These are phyloP conservation scores for Urochloa ruziziensis DNA, from an alignment of 176 grass and related monocot species.

Conservation along the genomic window DNA sequence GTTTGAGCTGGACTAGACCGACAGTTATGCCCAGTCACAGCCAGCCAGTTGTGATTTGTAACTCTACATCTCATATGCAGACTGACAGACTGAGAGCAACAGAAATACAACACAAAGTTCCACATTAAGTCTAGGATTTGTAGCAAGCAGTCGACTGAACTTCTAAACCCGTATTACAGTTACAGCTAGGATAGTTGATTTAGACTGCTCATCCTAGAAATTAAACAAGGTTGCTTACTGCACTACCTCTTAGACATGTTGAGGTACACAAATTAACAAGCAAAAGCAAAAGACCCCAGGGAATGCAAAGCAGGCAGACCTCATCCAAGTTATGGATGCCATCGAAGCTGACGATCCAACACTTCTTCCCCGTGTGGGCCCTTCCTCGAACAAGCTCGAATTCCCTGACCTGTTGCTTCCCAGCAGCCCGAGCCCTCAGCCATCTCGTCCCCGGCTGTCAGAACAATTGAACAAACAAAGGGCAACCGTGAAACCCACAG, in stretches of 20 bases:
- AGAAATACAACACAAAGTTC: background rate
- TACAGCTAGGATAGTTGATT: background rate
- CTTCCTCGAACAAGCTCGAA: slow-evolving; percentile 63
- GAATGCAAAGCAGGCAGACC: slow-evolving; percentile 37
- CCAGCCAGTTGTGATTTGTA: background rate
- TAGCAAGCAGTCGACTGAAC: background rate
- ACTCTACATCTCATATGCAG: background rate
- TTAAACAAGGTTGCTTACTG: background rate
- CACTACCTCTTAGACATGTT: background rate
- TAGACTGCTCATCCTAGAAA: background rate
- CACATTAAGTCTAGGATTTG: background rate
- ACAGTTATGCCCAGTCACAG: background rate
- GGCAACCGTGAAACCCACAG: background rate
- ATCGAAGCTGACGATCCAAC: slow-evolving; percentile 78
- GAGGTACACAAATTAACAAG: background rate
- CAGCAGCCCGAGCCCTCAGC: slow-evolving; percentile 63
- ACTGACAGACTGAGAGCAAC: background rate
- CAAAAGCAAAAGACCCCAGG: background rate
- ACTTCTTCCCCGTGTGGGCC: slow-evolving; percentile 70
- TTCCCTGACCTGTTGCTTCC: slow-evolving; percentile 58
- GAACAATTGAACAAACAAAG: slow-evolving; percentile 15
- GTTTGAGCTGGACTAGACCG: background rate
- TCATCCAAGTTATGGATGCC: slow-evolving; percentile 74
- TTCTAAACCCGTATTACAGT: background rate
- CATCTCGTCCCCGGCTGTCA: slow-evolving; percentile 79